Evolutionary conservation across 2,329 filamentous ascomycete genomes (phyloP), one percentile per base, ranked within the genome.

Genomic region (Aspergillus fructus): DNA sequence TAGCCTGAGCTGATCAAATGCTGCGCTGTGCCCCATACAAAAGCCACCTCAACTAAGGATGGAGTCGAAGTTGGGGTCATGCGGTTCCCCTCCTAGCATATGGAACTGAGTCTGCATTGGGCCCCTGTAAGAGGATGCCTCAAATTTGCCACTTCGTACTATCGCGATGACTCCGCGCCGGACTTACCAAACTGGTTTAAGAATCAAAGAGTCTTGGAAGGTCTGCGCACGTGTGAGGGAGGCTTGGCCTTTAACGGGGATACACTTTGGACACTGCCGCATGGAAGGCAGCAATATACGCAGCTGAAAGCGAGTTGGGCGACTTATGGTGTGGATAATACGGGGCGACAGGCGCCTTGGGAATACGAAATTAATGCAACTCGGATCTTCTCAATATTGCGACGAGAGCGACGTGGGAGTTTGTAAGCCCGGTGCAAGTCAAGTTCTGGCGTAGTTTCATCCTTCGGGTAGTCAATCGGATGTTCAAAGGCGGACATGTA

Each of bases 61-160:
- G 49, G 49, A 51, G 49, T 33, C 45, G 43, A 47, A n/a, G 27
- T 34, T 48, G n/a, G 43, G 41, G 50, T 47, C 50, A 53, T 46
- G 50, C 43, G 50, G 50, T 17, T 47, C 23, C 33, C 23, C n/a
- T 48, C 3, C 24, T 34, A 30, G 23, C 21, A 8, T 27, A 37
- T 41, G 34, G 51, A 48, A 23, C 12, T 47, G 21, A 23, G 42
- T 42, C 43, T 40, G 51, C 51, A 41, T 48, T 53, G 30, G 42
- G 15, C n/a, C 50, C 42, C 42, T 42, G 51, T 34, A 46, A 24
- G 49, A 47, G 47, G 12, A 23, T 46, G 50, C 41, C 15, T 24
- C 50, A 19, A 27, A 39, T 53, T 53, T 46, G 50, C 50, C 50
- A 53, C 50, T 34, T 37, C 9, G 21, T 24, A 34, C 39, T 40